Evolutionary conservation across 352 stramenopile genomes (phyloP).

Genomic region (Phytophthora macrochlamydospora): DNA sequence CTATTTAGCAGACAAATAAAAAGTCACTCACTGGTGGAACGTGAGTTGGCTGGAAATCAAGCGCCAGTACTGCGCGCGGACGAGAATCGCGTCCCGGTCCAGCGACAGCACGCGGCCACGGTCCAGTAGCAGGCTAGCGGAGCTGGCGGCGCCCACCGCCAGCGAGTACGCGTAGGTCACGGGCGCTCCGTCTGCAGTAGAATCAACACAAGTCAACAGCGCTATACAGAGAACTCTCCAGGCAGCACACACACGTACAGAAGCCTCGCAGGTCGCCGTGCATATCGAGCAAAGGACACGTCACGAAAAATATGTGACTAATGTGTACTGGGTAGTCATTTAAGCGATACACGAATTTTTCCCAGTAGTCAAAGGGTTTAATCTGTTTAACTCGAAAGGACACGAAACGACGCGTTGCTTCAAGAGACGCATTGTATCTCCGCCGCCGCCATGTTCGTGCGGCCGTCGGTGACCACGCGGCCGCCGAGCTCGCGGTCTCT

Average conservation of each 20-base stretch:
- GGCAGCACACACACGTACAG: constrained; percentile 48
- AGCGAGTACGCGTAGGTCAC: constrained; percentile 83
- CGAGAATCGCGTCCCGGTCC: constrained; percentile 65
- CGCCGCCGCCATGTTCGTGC: constrained; percentile 23
- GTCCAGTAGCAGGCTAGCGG: constrained; percentile 68
- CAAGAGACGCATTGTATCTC: not conserved
- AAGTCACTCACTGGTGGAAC: constrained; percentile 67
- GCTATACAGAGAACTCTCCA: too few relatives aligned
- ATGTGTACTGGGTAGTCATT: not conserved
- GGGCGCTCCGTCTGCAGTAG: constrained; percentile 68
- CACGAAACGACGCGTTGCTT: not conserved
- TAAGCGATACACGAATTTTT: too few relatives aligned
- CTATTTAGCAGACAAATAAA: constrained; percentile 6
- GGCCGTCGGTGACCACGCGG: constrained; percentile 20
- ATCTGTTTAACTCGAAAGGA: too few relatives aligned
- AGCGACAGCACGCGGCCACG: constrained; percentile 48
- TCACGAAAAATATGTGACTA: not conserved
- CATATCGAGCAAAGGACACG: constrained; percentile 38
- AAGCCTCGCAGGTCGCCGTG: constrained; percentile 81
- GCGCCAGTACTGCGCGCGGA: constrained; percentile 70
- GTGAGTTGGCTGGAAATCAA: constrained; percentile 72
- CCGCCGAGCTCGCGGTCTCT: constrained; percentile 23
- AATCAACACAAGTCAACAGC: not conserved
- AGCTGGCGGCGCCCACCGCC: constrained; percentile 67
- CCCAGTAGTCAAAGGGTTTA: too few relatives aligned